Conservation (phyloP, 2,329 filamentous ascomycete genomes). For the Tolypocladium ovalisporum region DNA sequence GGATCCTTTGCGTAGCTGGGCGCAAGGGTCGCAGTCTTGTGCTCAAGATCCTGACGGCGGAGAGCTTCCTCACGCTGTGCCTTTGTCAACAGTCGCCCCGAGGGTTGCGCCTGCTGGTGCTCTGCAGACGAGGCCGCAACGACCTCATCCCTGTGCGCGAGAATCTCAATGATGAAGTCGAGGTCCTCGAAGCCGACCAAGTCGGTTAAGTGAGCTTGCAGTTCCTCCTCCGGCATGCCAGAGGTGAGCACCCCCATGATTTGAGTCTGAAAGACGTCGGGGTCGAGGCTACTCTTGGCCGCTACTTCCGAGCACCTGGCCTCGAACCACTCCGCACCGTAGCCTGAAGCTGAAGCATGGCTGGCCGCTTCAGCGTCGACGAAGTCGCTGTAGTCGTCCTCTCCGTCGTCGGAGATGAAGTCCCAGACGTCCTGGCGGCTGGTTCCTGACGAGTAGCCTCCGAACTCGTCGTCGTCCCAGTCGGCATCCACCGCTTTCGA, state of each 20-base stretch:
- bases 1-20: conserved; percentile 61
- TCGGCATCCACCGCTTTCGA: conserved; percentile 32
- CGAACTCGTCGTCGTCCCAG: conserved; percentile 54
- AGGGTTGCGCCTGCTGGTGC: conserved; percentile 19
- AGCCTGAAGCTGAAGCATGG: conserved; percentile 21
- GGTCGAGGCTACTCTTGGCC: conserved; percentile 53
- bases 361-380: conserved; percentile 32
- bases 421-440: conserved; percentile 85
- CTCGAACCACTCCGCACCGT: conserved; percentile 60
- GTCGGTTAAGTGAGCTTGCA: conserved; percentile 86
- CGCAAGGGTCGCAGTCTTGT: conserved; percentile 67
- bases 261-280: conserved; percentile 65
- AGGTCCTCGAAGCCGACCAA: conserved; percentile 88
- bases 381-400: conserved; percentile 54
- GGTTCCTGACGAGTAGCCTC: conserved; percentile 43
- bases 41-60: conserved; percentile 63
- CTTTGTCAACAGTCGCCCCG: conserved; percentile 54
- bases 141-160: conserved; percentile 64
- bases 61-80: conserved; percentile 71
- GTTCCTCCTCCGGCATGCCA: conserved; percentile 61
- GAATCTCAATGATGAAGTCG: conserved; percentile 85
- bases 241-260: conserved; percentile 65
- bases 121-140: conserved; percentile 31
- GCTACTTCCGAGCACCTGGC: conserved; percentile 59
- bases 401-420: conserved; percentile 67